Conservation (phyloP, 768 basidiomycete species). For the Suillus tomentosus region DNA sequence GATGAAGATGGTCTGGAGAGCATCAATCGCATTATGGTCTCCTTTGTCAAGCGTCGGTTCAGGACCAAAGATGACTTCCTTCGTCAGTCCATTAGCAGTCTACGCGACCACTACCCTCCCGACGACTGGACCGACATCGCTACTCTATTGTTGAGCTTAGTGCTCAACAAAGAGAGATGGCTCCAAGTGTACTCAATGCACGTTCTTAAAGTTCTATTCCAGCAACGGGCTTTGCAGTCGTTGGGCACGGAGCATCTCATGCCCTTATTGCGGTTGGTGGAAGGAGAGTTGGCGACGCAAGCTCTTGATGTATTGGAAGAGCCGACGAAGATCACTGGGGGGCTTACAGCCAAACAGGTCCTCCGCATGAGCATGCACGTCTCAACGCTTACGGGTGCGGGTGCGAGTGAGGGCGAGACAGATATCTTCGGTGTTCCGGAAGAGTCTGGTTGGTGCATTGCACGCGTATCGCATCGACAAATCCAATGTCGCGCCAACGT, state of each 20-base stretch:
- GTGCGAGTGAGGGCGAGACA: slow-evolving; percentile 57
- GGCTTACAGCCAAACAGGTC: slow-evolving; percentile 81
- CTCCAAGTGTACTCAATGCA: slow-evolving; percentile 82
- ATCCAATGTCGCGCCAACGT: slow-evolving; percentile 74
- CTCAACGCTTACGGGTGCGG: slow-evolving; percentile 45
- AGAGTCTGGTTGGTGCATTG: slow-evolving; percentile 86
- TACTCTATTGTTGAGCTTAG: slow-evolving; percentile 82
- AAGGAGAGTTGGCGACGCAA: slow-evolving; percentile 80
- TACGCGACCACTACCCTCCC: slow-evolving; percentile 81
- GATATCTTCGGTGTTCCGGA: slow-evolving; percentile 82
- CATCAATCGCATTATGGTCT: slow-evolving; percentile 86
- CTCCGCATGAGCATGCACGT: slow-evolving; percentile 88
- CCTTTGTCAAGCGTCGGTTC: slow-evolving; percentile 85
- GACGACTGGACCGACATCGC: slow-evolving; percentile 81
- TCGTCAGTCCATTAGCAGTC: slow-evolving; percentile 80
- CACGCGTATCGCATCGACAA: slow-evolving; percentile 61
- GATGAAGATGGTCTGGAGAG: slow-evolving; percentile 71
- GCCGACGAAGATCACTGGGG: slow-evolving; percentile 77
- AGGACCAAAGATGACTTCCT: slow-evolving; percentile 93
- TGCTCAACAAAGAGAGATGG: slow-evolving; percentile 83
- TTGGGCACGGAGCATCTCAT: slow-evolving; percentile 87
- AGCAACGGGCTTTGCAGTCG: slow-evolving; percentile 73
- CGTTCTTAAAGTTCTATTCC: slow-evolving; percentile 85
- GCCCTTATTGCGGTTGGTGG: slow-evolving; percentile 87
- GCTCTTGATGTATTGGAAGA: slow-evolving; percentile 95